Base-by-base conservation (phyloP, 129 eudicot genomes). In the Calendula officinalis region DNA sequence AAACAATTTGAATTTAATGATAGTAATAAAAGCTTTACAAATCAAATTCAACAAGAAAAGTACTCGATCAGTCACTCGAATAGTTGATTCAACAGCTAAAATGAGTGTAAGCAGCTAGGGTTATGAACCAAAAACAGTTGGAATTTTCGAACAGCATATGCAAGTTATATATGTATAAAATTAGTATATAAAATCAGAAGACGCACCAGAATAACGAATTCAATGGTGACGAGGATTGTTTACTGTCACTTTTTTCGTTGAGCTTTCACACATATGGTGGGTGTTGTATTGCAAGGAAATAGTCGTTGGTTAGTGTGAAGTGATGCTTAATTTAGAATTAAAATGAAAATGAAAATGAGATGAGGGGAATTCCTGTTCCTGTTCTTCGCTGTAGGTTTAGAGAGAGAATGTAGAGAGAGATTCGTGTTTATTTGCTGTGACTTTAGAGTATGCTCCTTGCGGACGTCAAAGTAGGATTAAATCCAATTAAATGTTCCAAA, bases 381-480 rank as follows among this genome's bases (percentile, higher is more conserved):
- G 66, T 61, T 61, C 66, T 13, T 41, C 35, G 13, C 52, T 42
- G 27, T 57, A 57, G 44, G 11, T 32, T 57, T 57, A 6, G 15
- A 57, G 32, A 61, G 66, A 61, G 52, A 58, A 40, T 36, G 12
- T 35, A 58, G 65, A 40, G 65, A 15, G 65, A 60, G 65, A 17
- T 16, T 13, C 12, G 33, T 56, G n/a, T 11, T 35, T 35, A 12
- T 14, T 37, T 60, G 66, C 66, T 60, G 66, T 60, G 14, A 60
- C 51, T 61, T 27, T 61, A 61, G 66, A 43, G 0, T 40, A 3
- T 30, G 39, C 50, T 60, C 66, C 9, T 17, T 41, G 66, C 66
- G 66, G 66, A 61, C 66, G 66, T 61, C 51, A 61, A 61, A 27
- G 39, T 61, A 27, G 12, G 66, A 61, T 61, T 61, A 17, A 27